Percentiles rank a stretch among this genome's conserved stretches.
phyloP scores from a whole-genome alignment of 345 rosid species.

The Aegle marmelos region DNA sequence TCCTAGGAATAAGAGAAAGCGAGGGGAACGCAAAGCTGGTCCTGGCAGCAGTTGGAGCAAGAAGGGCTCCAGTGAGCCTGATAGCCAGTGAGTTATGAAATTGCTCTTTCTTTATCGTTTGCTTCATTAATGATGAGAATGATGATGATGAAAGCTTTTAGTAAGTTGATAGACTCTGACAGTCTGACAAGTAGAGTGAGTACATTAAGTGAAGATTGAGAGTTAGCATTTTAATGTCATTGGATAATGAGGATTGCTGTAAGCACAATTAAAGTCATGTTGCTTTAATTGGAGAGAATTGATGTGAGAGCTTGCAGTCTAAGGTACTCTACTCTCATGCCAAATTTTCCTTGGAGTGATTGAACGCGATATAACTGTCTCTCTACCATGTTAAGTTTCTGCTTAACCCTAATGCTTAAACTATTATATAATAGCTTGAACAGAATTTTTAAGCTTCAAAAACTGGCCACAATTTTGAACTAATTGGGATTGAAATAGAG shows the following conservation, averaged over 20 bases:
- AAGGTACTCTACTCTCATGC: constrained; percentile 3
- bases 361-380: not conserved
- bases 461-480: not conserved
- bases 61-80: constrained; percentile 63
- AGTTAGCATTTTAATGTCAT: constrained; percentile 7
- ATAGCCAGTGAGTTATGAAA: constrained; percentile 49
- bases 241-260: not conserved
- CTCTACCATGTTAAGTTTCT: not conserved
- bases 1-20: constrained; percentile 79
- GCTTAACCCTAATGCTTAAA: not conserved
- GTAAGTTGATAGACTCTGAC: constrained; percentile 3
- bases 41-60: constrained; percentile 65
- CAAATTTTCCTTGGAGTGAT: constrained; percentile 6
- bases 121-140: constrained; percentile 1
- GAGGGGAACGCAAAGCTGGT: constrained; percentile 83
- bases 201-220: not conserved
- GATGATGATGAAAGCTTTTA: not conserved
- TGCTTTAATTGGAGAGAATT: not conserved
- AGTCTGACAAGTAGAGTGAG: not conserved
- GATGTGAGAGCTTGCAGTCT: not conserved
- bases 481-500: not conserved
- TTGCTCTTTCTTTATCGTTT: not conserved
- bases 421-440: not conserved
- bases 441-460: not conserved
- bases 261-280: not conserved